phyloP scores from a whole-genome alignment of 345 rosid genomes.

The Gossypium thurberi region DNA sequence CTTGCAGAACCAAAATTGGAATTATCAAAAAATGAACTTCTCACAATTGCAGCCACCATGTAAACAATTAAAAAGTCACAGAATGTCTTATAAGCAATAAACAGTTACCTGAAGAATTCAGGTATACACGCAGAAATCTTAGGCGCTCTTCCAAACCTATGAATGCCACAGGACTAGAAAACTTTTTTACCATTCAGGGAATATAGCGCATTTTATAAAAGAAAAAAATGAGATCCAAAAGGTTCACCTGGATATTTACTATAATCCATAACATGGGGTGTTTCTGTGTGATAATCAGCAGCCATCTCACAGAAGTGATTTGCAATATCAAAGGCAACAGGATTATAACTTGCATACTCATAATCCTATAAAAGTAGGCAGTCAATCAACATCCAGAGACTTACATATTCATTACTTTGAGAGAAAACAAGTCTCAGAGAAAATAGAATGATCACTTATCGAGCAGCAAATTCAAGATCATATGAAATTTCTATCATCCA shows the following conservation, averaged over 20 bases:
- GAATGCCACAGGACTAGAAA: conserved; percentile 7
- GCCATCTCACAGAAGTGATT: conserved; percentile 98
- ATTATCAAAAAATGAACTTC: background rate
- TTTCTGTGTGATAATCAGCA: conserved; percentile 81
- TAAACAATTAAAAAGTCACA: background rate
- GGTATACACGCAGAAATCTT: conserved; percentile 48
- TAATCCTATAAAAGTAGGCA: conserved; percentile 53
- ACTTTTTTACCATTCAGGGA: background rate
- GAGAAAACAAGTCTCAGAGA: background rate
- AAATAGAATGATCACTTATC: background rate
- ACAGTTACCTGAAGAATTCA: conserved; percentile 54
- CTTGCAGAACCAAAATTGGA: background rate
- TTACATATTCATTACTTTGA: background rate
- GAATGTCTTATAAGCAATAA: background rate
- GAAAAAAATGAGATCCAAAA: background rate
- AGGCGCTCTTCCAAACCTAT: conserved; percentile 69
- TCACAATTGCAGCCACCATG: background rate
- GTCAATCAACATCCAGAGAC: background rate
- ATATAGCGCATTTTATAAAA: background rate
- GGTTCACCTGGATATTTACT: conserved; percentile 73
- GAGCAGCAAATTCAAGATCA: background rate
- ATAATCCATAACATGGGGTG: conserved; percentile 77
- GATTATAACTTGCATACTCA: conserved; percentile 88
- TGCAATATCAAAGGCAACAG: conserved; percentile 82
- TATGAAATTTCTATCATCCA: background rate